Percentiles rank a stretch among this genome's conserved stretches.
These are phyloP conservation scores for Globisporangium canariense DNA, from an alignment of 352 stramenopile genomes.

Conservation along the genomic window DNA sequence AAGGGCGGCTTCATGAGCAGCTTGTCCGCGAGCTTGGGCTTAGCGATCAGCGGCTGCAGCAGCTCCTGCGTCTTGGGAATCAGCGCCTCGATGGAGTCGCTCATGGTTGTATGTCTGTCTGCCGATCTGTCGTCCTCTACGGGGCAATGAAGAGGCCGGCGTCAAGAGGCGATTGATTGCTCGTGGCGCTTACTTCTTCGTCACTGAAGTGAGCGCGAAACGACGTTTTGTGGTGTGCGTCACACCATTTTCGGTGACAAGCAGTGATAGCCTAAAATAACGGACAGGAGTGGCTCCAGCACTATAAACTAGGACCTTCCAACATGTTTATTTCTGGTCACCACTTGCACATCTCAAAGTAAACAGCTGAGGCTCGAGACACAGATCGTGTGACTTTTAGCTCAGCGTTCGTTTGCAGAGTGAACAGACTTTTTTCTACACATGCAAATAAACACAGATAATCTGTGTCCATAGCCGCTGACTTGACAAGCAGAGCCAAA, in stretches of 20 bases:
- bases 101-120: constrained; percentile 27
- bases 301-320: too few species aligned
- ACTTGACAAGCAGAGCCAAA: too few species aligned
- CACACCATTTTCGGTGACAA: background rate
- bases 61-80: constrained; percentile 78
- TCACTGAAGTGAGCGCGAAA: background rate
- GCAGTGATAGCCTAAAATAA: too few species aligned
- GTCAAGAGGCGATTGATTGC: background rate
- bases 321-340: too few species aligned
- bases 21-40: constrained; percentile 95
- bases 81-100: constrained; percentile 56
- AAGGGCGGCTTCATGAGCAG: constrained; percentile 95
- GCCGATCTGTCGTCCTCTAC: background rate
- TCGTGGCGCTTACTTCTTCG: background rate
- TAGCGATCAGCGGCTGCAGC: constrained; percentile 88
- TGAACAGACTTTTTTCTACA: too few species aligned
- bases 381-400: too few species aligned
- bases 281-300: too few species aligned
- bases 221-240: constrained; percentile 6
- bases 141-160: background rate
- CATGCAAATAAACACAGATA: too few species aligned
- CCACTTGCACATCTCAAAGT: too few species aligned
- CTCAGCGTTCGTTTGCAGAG: too few species aligned
- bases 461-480: too few species aligned
- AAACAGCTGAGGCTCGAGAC: too few species aligned